A percentile compares a stretch with the other conserved stretches of the same genome.
phyloP scores from a whole-genome alignment of 257 asterid genomes.

The Gardenia jasminoides region DNA sequence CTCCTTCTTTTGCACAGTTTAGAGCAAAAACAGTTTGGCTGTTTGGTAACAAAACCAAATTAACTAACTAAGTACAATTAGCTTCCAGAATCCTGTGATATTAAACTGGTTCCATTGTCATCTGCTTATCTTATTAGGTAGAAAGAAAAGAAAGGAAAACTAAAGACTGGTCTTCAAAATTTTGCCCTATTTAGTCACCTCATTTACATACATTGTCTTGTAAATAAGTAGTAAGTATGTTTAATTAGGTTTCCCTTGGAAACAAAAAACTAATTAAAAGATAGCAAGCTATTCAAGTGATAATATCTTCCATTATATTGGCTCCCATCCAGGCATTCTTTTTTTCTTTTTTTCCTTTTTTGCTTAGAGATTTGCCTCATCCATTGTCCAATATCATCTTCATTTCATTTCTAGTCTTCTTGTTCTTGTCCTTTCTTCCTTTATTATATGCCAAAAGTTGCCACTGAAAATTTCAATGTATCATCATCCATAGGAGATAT shows the following conservation, averaged over 20 bases:
- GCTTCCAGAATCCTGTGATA: neutral
- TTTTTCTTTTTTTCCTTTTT: neutral
- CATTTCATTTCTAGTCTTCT: neutral
- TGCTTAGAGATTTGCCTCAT: conserved; percentile 2
- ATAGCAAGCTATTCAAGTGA: neutral
- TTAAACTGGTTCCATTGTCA: conserved; percentile 5
- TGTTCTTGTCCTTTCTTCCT: neutral
- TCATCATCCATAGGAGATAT: conserved; percentile 2
- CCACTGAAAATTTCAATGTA: conserved; percentile 1
- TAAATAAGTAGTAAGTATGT: neutral
- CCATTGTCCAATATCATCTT: neutral
- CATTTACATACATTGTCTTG: neutral
- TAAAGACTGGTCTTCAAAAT: neutral
- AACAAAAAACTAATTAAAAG: neutral
- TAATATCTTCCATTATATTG: neutral
- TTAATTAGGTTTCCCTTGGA: neutral
- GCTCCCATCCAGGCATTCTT: neutral
- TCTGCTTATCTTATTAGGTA: conserved; percentile 7
- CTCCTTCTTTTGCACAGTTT: neutral
- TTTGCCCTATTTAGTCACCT: neutral
- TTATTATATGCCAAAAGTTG: neutral
- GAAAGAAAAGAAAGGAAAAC: conserved; percentile 7
- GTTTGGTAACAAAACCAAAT: conserved; percentile 9
- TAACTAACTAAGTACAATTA: neutral
- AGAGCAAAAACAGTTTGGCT: neutral